These are phyloP conservation scores for Boeremia exigua DNA, from an alignment of 2,329 filamentous ascomycete species.

Conservation along the genomic window DNA sequence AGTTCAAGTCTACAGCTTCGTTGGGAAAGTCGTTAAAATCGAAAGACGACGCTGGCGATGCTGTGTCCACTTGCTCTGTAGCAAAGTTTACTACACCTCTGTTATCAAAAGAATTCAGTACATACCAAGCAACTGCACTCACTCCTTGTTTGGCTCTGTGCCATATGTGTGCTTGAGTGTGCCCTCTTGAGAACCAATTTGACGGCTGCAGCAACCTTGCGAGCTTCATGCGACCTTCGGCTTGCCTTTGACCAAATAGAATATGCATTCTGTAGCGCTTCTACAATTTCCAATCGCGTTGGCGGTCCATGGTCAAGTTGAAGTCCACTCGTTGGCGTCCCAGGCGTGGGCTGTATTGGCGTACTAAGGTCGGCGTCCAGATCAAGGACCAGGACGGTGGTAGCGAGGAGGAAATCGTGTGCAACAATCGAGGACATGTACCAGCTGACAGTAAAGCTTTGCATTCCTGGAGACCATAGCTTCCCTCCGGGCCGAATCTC, in stretches of 20 bases:
- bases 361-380: conserved; percentile 39
- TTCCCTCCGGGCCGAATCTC: conserved; percentile 51
- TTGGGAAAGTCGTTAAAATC: conserved; percentile 21
- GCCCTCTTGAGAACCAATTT: conserved; percentile 37
- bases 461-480: conserved; percentile 29
- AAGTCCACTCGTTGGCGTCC: conserved; percentile 12
- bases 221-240: conserved; percentile 39
- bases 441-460: conserved; percentile 51
- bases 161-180: background rate
- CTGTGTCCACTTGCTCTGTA: conserved; percentile 2
- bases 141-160: conserved; percentile 11
- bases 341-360: conserved; percentile 16
- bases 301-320: conserved; percentile 30
- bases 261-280: conserved; percentile 29
- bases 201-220: conserved; percentile 37
- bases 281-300: conserved; percentile 32
- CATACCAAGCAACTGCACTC: background rate
- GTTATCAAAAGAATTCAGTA: background rate
- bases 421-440: conserved; percentile 52
- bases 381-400: conserved; percentile 56
- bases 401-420: conserved; percentile 57
- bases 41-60: conserved; percentile 23
- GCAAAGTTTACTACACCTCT: background rate
- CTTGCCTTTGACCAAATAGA: conserved; percentile 35
- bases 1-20: background rate